A percentile compares a stretch with the other conserved stretches of the same genome.
These are phyloP conservation scores for Bipolaris bicolor DNA, from an alignment of 2,329 filamentous ascomycete species.

Conservation along the genomic window DNA sequence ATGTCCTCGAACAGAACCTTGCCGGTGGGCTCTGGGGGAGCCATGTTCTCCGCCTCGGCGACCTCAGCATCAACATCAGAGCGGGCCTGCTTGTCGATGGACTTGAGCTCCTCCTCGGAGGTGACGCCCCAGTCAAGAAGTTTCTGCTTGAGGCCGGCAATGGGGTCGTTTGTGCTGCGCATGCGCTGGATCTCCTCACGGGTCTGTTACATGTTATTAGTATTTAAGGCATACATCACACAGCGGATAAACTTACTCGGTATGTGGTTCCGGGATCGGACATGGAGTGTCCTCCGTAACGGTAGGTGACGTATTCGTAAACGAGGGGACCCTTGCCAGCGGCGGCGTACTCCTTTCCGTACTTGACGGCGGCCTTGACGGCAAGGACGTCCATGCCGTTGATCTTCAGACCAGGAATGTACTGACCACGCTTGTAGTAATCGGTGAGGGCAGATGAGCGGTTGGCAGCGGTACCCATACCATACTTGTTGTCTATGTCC, in stretches of 20 bases:
- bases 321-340: conserved; percentile 91
- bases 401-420: conserved; percentile 98
- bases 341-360: conserved; percentile 86
- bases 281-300: conserved; percentile 99
- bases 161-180: conserved; percentile 98
- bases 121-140: conserved; percentile 93
- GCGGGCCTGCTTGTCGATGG: conserved; percentile 91
- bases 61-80: conserved; percentile 87
- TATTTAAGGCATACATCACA: neutral
- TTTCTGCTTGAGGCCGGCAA: conserved; percentile 97
- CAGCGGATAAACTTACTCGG: conserved; percentile 58
- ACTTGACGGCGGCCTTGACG: conserved; percentile 93
- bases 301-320: conserved; percentile 98
- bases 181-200: conserved; percentile 99
- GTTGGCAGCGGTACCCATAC: conserved; percentile 96
- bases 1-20: conserved; percentile 96
- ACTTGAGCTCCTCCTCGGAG: conserved; percentile 94
- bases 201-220: conserved; percentile 57
- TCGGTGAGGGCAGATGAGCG: conserved; percentile 95
- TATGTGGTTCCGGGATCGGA: conserved; percentile 99
- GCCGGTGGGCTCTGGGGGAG: conserved; percentile 74
- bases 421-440: conserved; percentile 99
- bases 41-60: conserved; percentile 86
- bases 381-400: conserved; percentile 99
- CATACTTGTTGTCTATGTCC: conserved; percentile 96